Evolutionary conservation across 2,329 filamentous ascomycete species (phyloP), one percentile per base, ranked within the genome.

Genomic region (Hypoxylon sp.): DNA sequence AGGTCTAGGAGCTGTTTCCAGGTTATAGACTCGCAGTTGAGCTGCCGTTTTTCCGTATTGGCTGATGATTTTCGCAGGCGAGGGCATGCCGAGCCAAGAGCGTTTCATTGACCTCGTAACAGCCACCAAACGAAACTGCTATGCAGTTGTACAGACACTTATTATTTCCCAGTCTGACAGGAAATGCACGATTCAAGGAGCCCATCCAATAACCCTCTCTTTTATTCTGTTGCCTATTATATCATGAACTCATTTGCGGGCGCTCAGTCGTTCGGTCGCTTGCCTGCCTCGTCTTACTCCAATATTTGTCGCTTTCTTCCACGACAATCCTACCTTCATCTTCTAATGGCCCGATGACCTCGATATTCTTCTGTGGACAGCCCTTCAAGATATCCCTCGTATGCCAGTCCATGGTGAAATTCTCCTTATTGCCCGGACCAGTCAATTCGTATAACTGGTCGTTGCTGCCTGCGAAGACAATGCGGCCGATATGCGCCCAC

Each of bases 401-500:
- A 48, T 81, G 80, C 79, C 84, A 79, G 45, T 82, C 79, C 80
- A 87, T 74, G 0, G 84, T 86, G 67, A 86, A 82, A 64, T 86
- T 86, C 75, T 86, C 84, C 65, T 79, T 75, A 69, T 86, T 86
- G 0, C 80, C 81, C 2, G 75, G 75, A 0, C 84, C 84, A 0
- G 82, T 85, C 46, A 86, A 67, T 36, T 76, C 73, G 14, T 80
- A 79, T 68, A 86, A 71, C 58, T 80, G 79, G 63, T 82, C 80
- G 71, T 86, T 85, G 50, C 81, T 82, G 0, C 83, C 85, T 2
- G 82, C 81, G 69, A 85, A 87, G 3, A 86, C 79, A 36, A 87
- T 74, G 2, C 84, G 78, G 5, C 85, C 85, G 61, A 87, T 86
- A 70, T 85, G 82, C 41, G 84, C 83, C 84, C 84, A 86, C 73